Conservation (phyloP, 2,329 filamentous ascomycete species). For the Penicillium rolfsii region DNA sequence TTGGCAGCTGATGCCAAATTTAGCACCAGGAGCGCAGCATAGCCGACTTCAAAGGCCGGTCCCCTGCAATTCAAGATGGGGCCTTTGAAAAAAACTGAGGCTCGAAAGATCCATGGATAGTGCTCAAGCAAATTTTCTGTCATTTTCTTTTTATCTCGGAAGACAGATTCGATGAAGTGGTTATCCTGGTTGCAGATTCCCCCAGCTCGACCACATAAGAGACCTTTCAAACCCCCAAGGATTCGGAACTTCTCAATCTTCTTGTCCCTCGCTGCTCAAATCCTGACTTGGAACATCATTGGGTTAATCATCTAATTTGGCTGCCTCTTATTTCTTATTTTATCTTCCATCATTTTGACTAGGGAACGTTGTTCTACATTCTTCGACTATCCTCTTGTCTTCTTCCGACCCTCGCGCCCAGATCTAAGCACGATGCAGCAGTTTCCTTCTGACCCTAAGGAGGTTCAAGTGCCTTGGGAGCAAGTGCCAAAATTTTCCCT, state of each 20-base stretch:
- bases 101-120: background rate
- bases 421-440: background rate
- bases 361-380: background rate
- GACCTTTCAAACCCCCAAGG: background rate
- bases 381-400: background rate
- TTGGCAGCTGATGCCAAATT: background rate
- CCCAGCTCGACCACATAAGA: background rate
- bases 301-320: no score
- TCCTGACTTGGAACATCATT: background rate
- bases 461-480: background rate
- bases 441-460: background rate
- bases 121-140: background rate
- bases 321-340: background rate
- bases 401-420: background rate
- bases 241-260: no score
- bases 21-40: background rate
- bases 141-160: background rate
- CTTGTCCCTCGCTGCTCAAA: background rate
- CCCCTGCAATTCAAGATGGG: background rate
- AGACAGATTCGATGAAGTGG: background rate
- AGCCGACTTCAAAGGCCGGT: background rate
- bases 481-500: constrained; percentile 12
- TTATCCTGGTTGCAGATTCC: background rate
- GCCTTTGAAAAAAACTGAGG: background rate
- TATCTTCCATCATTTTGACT: background rate